Evolutionary conservation across 305 asterid species (phyloP), one percentile per base, ranked within the genome.

Genomic region (Fraxinus sp.): DNA sequence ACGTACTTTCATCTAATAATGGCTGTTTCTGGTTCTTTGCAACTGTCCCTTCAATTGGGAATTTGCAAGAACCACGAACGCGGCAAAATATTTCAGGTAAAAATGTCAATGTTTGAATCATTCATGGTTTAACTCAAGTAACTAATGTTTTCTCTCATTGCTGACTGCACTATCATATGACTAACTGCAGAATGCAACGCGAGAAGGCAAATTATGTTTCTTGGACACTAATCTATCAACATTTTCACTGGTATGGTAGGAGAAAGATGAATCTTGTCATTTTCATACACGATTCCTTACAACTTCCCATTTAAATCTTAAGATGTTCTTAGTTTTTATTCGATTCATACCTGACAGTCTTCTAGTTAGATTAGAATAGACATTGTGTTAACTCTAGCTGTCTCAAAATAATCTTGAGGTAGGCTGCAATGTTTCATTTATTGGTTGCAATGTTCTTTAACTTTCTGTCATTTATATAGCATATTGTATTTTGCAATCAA

Each of bases 11-110:
- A 74, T 84, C 77, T 80, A 52, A 77, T 82, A 33, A 94, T 94
- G 98, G 94, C 92, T 74, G 74, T 86, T 57, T 82, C 87, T 76
- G 95, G 92, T 86, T 91, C 97, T 87, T 83, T 86, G 92, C 94
- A 92, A 82, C 88, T 87, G 24, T 89, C 93, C 87, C 90, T 85
- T 18, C 89, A 90, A 81, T 82, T 89, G 78, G 96, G 97, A 83
- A 82, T 87, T 86, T 80, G 90, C 89, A 88, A 86, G 84, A 90
- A 81, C 88, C 90, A 86, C 2, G 79, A 57, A 8, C 74, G 78
- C 91, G 76, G 79, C 82, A 87, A 83, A 66, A 84, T 80, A 35
- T 83, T 82, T 79, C 90, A 74, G 91, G 97, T 91, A 79, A 20
- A 35, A 39, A 6, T 16, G 35, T 18, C 7, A 22, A 55, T 66